phyloP scores from a whole-genome alignment of 2,329 filamentous ascomycete species.

The Hypoxylon sp. region DNA sequence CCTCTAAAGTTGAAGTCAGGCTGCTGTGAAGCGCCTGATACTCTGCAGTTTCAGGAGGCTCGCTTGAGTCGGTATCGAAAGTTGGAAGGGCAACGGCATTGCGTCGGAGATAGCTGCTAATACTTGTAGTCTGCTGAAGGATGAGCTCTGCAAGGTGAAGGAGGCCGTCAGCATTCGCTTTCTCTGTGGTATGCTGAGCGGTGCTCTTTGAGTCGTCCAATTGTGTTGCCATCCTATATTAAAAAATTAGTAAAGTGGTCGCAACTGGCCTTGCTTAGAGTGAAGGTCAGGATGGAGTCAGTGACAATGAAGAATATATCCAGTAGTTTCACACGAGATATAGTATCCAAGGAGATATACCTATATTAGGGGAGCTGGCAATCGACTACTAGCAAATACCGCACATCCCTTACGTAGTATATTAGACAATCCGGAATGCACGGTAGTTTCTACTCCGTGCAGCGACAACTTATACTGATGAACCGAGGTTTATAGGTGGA shows the following conservation, averaged over 20 bases:
- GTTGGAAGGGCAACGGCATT: background rate
- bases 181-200: background rate
- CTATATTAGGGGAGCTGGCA: background rate
- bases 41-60: background rate
- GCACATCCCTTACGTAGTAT: background rate
- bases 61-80: background rate
- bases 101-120: background rate
- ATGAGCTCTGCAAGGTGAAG: background rate
- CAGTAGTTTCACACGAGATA: background rate
- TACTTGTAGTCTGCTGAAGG: background rate
- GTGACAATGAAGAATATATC: background rate
- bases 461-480: background rate
- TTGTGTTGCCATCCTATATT: background rate
- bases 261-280: background rate
- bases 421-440: background rate
- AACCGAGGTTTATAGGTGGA: background rate
- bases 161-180: background rate
- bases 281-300: background rate
- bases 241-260: background rate
- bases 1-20: slow-evolving; percentile 30
- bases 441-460: background rate
- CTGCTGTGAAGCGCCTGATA: background rate
- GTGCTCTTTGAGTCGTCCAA: background rate
- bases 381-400: background rate
- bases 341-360: background rate